These are phyloP conservation scores for Scolecobasidium constrictum DNA, from an alignment of 2,329 filamentous ascomycete genomes.

Conservation along the genomic window DNA sequence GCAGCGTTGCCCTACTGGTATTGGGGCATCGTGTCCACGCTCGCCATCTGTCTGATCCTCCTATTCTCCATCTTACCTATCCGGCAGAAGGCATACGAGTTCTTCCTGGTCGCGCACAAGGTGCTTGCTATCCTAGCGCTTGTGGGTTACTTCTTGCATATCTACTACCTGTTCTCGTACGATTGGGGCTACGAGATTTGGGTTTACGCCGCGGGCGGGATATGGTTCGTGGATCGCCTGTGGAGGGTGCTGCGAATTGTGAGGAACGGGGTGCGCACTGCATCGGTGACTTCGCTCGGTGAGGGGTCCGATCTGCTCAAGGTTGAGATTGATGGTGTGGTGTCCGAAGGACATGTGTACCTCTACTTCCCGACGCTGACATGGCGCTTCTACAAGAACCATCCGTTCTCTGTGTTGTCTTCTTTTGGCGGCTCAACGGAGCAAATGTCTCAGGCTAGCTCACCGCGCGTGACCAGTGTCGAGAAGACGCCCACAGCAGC, in stretches of 20 bases:
- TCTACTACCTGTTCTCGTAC: slow-evolving; percentile 22
- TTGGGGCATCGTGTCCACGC: slow-evolving; percentile 32
- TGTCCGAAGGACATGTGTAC: slow-evolving; percentile 30
- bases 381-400: slow-evolving; percentile 35
- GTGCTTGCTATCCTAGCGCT: slow-evolving; percentile 27
- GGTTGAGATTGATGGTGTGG: slow-evolving; percentile 28
- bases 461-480: background rate
- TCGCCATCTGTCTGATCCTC: slow-evolving; percentile 20
- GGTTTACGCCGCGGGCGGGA: slow-evolving; percentile 28
- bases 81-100: slow-evolving; percentile 29
- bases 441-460: background rate
- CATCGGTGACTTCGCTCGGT: slow-evolving; percentile 14
- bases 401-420: slow-evolving; percentile 33
- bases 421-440: slow-evolving; percentile 13
- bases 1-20: slow-evolving; percentile 27
- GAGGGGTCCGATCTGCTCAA: slow-evolving; percentile 19
- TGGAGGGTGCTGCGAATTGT: slow-evolving; percentile 26
- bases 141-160: slow-evolving; percentile 32
- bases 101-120: slow-evolving; percentile 34
- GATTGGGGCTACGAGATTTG: slow-evolving; percentile 36
- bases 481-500: background rate
- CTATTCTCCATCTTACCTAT: slow-evolving; percentile 25
- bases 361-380: slow-evolving; percentile 37
- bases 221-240: slow-evolving; percentile 34
- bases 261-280: slow-evolving; percentile 25